Evolutionary conservation across 495 filamentous ascomycete species (phyloP).

Genomic region (Trichoderma asperelloides): DNA sequence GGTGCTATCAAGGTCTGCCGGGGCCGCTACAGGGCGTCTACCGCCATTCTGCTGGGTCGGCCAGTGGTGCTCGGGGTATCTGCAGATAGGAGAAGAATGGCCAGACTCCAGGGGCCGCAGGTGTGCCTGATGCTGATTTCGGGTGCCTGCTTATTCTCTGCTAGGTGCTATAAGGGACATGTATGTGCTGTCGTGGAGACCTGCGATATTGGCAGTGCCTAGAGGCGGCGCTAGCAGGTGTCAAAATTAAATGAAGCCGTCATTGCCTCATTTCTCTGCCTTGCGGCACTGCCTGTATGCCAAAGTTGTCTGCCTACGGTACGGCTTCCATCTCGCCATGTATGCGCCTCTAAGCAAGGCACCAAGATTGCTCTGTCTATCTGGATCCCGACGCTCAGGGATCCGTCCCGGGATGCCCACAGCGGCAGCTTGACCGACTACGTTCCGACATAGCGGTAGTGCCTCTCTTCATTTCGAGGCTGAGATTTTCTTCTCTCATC

Average conservation of each 20-base stretch:
- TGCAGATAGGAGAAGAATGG: background rate
- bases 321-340: no score
- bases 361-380: background rate
- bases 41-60: background rate
- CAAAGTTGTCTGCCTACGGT: background rate
- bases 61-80: background rate
- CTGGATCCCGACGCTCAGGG: no score
- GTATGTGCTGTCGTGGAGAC: no score
- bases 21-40: background rate
- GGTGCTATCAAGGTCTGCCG: background rate
- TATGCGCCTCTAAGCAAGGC: background rate
- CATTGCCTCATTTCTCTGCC: no score
- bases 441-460: background rate
- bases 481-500: background rate
- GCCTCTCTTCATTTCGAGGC: background rate
- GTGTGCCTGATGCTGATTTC: background rate
- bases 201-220: no score
- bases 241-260: no score
- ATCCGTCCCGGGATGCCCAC: background rate
- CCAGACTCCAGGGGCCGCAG: background rate
- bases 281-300: background rate
- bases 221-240: background rate
- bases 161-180: background rate
- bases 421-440: background rate
- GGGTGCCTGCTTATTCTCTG: background rate